Evolutionary conservation across 768 basidiomycete genomes (phyloP).

Genomic region (Suillus discolor): DNA sequence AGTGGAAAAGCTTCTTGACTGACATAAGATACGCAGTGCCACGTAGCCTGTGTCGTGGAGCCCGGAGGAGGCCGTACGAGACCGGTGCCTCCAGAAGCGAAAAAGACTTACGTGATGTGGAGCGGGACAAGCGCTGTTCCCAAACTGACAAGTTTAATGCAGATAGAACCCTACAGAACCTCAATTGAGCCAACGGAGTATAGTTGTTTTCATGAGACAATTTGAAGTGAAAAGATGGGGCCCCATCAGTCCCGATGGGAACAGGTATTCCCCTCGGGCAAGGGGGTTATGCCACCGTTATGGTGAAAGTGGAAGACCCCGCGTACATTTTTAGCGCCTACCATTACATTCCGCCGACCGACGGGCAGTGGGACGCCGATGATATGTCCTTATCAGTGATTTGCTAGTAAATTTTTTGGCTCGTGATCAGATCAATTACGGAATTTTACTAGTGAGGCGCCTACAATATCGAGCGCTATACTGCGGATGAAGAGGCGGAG

Average conservation of each 20-base stretch:
- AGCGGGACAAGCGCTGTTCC: not conserved
- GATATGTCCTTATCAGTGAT: conserved; percentile 5
- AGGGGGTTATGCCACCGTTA: not conserved
- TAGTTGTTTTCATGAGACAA: not conserved
- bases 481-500: conserved; percentile 1
- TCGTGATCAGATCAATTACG: conserved; percentile 3
- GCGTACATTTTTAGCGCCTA: not conserved
- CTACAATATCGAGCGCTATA: not conserved
- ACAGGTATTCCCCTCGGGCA: not conserved
- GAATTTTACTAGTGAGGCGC: not conserved
- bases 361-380: not conserved
- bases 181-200: not conserved
- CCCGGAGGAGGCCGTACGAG: not conserved
- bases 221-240: not conserved
- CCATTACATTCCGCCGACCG: not conserved
- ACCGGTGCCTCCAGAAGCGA: not conserved
- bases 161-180: not conserved
- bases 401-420: not conserved
- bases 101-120: not conserved
- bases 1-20: not conserved
- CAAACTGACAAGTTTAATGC: not conserved
- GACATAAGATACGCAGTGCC: not conserved
- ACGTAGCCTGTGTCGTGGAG: not conserved
- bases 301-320: not conserved
- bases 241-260: not conserved